These are phyloP conservation scores for Lodderomyces pseudojiufengensis DNA, from an alignment of 1,139 yeast genomes.

Conservation along the genomic window DNA sequence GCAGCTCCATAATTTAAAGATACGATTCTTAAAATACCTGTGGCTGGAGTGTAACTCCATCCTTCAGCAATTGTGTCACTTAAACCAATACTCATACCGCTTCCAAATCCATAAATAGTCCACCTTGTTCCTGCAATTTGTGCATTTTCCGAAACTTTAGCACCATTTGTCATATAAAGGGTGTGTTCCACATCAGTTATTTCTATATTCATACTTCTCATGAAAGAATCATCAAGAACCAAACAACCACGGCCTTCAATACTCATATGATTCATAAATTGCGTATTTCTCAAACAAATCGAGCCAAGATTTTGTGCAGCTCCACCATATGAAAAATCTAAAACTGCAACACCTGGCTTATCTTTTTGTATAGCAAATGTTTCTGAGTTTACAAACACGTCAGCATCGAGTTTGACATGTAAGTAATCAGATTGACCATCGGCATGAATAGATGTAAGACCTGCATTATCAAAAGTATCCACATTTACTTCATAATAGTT, in stretches of 20 bases:
- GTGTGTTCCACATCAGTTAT: no score
- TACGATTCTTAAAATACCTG: neutral
- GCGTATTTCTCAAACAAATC: neutral
- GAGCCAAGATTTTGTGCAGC: neutral
- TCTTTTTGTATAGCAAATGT: neutral
- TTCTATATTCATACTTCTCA: no score
- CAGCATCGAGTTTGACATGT: neutral
- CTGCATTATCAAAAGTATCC: neutral
- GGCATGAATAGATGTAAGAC: neutral
- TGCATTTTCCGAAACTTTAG: neutral
- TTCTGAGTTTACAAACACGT: neutral
- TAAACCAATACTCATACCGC: neutral
- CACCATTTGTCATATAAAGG: no score
- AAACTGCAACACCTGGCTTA: neutral
- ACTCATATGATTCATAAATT: neutral
- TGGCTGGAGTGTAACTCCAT: neutral
- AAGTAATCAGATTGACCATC: neutral
- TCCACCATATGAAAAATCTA: conserved; percentile 1
- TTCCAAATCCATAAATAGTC: neutral
- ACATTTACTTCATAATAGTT: neutral
- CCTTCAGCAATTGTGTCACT: neutral
- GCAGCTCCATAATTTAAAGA: neutral
- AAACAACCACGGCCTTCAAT: neutral
- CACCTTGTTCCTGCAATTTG: neutral
- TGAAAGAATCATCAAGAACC: no score